Evolutionary conservation across 2,329 filamentous ascomycete species (phyloP), one percentile per base, ranked within the genome.

Genomic region (Rhinocladiella similis): DNA sequence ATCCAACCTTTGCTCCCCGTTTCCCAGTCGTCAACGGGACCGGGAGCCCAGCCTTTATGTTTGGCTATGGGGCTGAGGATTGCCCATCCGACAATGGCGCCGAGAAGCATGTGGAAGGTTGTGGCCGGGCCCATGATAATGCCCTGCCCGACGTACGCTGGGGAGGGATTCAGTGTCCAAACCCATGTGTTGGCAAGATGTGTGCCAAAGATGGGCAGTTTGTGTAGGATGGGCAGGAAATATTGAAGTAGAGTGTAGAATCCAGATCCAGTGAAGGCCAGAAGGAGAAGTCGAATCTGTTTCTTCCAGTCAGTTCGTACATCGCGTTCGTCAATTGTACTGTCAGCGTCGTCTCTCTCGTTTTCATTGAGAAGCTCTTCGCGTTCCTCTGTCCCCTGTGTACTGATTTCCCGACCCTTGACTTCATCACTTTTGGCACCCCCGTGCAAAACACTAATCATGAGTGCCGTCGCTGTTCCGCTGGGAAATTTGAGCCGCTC

Each of bases 121-220:
- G 94, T 99, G 38, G 91, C 88, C 3, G 93, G 90, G 0, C 94
- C 94, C 94, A 99, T 99, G 68, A 99, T 97, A 60, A 99, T 95
- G 10, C 94, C 94, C 74, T 99, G 94, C 0, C 94, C 94, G 22
- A 97, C 86, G 70, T 99, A 99, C 2, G 94, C 94, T n/a, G 96
- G 87, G 45, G 91, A 97, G 0, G 94, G 94, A 64, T 99, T 99
- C 5, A 99, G 77, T 1, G 90, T 94, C 94, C 94, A 99, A 1
- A 97, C 82, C 93, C 93, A 99, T 1, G 84, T 84, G 1, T 83
- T 75, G 0, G 91, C 91, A 5, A 95, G 82, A 1, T 82, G 74
- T 0, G 81, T 75, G 0, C 94, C 94, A 64, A 97, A 90, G 22
- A 99, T 78, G 0, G 94, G 94, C n/a, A 99, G 77, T 63, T 90